A percentile compares a stretch with the other conserved stretches of the same genome.
Evolutionary conservation across 2,329 filamentous ascomycete genomes (phyloP).

Genomic region (Fusarium protoensiforme): DNA sequence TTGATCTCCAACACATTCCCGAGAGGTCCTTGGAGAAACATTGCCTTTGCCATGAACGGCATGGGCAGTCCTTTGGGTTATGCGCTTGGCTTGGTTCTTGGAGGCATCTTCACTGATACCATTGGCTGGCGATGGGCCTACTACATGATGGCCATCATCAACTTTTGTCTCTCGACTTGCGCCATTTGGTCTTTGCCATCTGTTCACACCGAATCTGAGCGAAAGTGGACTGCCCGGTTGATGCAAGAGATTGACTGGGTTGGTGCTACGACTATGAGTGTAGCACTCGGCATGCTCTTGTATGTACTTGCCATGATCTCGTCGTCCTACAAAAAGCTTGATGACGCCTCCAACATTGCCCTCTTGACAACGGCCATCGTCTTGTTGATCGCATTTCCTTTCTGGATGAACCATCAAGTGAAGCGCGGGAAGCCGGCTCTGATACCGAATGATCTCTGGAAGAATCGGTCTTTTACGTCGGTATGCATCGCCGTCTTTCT

Average conservation of each 20-base stretch:
- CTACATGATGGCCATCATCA: conserved; percentile 52
- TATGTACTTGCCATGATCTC: conserved; percentile 62
- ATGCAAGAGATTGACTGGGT: conserved; percentile 64
- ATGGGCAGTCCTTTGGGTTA: conserved; percentile 60
- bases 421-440: conserved; percentile 60
- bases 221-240: conserved; percentile 41
- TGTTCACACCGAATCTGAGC: conserved; percentile 33
- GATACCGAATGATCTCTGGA: conserved; percentile 71
- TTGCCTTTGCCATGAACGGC: conserved; percentile 57
- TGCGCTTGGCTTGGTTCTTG: conserved; percentile 60
- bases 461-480: conserved; percentile 63
- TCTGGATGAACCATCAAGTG: conserved; percentile 66
- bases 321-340: conserved; percentile 51
- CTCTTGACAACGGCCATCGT: conserved; percentile 56
- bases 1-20: conserved; percentile 52
- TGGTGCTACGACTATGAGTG: conserved; percentile 58
- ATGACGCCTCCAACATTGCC: conserved; percentile 53
- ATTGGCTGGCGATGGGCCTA: conserved; percentile 61
- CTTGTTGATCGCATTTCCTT: conserved; percentile 60
- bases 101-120: conserved; percentile 59
- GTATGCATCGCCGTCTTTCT: conserved; percentile 64
- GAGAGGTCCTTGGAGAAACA: conserved; percentile 50
- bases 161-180: conserved; percentile 48
- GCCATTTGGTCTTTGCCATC: conserved; percentile 52
- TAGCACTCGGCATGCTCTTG: conserved; percentile 59